Conservation (phyloP, 2,329 filamentous ascomycete species). For the Alternaria postmessia region DNA sequence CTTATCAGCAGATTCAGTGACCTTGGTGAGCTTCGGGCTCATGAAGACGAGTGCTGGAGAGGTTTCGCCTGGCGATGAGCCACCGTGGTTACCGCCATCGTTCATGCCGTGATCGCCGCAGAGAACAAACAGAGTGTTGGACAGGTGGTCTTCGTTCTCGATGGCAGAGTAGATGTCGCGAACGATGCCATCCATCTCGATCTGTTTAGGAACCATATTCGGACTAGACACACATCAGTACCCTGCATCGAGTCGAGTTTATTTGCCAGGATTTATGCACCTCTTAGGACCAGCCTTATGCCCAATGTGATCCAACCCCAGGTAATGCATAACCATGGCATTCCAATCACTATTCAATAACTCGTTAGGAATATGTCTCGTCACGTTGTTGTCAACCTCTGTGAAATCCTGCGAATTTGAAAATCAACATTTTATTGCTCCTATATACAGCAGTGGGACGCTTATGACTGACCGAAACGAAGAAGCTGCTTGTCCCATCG, state of each 20-base stretch:
- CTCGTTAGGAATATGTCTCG: constrained; percentile 82
- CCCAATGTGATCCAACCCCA: constrained; percentile 95
- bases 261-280: constrained; percentile 50
- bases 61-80: constrained; percentile 91
- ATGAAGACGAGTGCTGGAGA: constrained; percentile 92
- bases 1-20: constrained; percentile 52
- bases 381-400: constrained; percentile 97
- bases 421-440: constrained; percentile 43
- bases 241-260: not conserved
- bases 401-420: constrained; percentile 78
- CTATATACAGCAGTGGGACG: constrained; percentile 41
- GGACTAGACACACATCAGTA: constrained; percentile 61
- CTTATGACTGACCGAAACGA: constrained; percentile 79
- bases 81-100: constrained; percentile 95
- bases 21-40: constrained; percentile 76
- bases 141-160: constrained; percentile 72
- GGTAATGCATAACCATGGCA: constrained; percentile 91
- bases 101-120: constrained; percentile 99
- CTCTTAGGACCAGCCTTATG: constrained; percentile 92
- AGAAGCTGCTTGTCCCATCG: constrained; percentile 97
- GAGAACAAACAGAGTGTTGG: constrained; percentile 82
- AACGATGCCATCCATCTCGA: constrained; percentile 90
- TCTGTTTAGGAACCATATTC: constrained; percentile 92
- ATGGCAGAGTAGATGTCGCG: constrained; percentile 79
- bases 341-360: constrained; percentile 84